Evolutionary conservation across 306 rosid species (phyloP), one percentile per base, ranked within the genome.

Genomic region (Vigna radiata): DNA sequence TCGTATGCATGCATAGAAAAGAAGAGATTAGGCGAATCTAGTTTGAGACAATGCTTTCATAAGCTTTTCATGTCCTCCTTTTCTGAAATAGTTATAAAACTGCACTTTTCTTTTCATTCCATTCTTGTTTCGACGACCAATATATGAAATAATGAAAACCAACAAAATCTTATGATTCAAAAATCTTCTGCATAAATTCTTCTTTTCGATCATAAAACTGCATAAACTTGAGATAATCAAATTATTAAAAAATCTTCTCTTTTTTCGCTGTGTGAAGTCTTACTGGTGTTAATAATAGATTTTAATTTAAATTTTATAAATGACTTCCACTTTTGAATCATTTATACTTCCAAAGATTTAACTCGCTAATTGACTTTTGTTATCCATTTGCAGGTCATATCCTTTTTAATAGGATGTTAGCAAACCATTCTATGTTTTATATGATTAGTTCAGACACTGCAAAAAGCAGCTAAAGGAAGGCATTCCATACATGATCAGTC

Each of bases 331-430:
- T 9, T 39, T 37, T n/a, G 47, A 64, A 39, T 64, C 50, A 18
- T 39, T 64, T 64, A 4, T 64, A 39, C 70, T n/a, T 64, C 23
- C 50, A 65, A 41, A 18, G 33, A 65, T 19, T 16, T 13, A 19
- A 66, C 5, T 18, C 43, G 36, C 50, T 64, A 25, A 79, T 71
- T 54, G 71, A 41, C 62, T 87, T 78, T 23, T 50, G 41, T 68
- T 78, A 82, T 79, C 49, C 63, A 59, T 81, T 72, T 86, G 90
- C 96, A 92, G 97, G 97, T 89, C 97, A 89, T 93, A 93, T 93
- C 97, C 97, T 93, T 90, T 87, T 70, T 10, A 46, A 21, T 36
- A 58, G 36, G 5, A 49, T 8, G 39, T 70, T 67, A 55, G 37
- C 14, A 33, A 21, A 13, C 33, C 48, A 80, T 63, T 37, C 12